phyloP scores from a whole-genome alignment of 345 rosid species.

The Luvunga scandens region DNA sequence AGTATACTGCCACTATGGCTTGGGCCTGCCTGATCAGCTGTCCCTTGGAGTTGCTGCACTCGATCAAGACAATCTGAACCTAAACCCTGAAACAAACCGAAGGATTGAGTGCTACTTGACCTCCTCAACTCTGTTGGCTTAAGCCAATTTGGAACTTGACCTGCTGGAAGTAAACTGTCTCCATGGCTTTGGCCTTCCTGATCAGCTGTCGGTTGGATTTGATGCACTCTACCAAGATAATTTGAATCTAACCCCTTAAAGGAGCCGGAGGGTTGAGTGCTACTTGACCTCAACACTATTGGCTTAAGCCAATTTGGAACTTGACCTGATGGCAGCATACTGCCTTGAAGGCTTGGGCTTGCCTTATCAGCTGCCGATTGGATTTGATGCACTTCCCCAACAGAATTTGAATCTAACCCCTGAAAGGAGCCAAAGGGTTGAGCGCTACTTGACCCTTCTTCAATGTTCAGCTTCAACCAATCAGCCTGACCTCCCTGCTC shows the following conservation, averaged over 20 bases:
- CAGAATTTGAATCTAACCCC: background rate
- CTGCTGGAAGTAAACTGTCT: background rate
- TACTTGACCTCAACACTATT: background rate
- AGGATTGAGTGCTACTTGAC: background rate
- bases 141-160: conserved; percentile 9
- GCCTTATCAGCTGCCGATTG: background rate
- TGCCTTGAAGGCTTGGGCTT: background rate
- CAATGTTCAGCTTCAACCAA: conserved; percentile 10
- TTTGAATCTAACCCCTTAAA: background rate
- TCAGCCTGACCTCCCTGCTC: conserved; percentile 10
- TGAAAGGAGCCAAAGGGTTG: background rate
- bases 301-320: conserved; percentile 7
- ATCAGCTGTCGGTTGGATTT: background rate
- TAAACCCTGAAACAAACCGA: background rate
- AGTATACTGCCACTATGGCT: background rate
- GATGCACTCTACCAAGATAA: conserved; percentile 7
- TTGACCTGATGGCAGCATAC: background rate
- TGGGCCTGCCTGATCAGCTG: background rate
- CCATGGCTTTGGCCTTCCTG: background rate
- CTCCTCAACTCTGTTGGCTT: background rate
- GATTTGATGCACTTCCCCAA: background rate
- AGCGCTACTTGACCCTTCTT: background rate
- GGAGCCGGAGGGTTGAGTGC: background rate
- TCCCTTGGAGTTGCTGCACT: background rate
- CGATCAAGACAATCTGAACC: background rate